Evolutionary conservation across 805 yeast genomes (phyloP).

Genomic region (Suhomyces emberorum): DNA sequence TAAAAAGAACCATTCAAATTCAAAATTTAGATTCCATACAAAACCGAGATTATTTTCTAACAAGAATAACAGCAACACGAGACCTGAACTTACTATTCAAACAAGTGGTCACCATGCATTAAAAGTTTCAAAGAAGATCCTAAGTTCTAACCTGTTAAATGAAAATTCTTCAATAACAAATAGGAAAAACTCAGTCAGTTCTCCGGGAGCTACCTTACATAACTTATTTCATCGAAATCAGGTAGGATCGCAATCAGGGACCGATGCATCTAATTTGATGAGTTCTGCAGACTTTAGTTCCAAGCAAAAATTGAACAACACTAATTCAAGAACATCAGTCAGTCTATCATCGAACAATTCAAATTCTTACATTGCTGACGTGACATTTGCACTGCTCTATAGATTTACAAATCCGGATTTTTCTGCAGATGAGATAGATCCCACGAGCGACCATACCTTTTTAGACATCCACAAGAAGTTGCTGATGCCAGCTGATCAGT

Average conservation of each 20-base stretch:
- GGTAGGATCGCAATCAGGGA: conserved; percentile 10
- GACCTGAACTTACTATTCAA: conserved; percentile 32
- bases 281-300: conserved; percentile 14
- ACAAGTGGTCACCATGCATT: conserved; percentile 25
- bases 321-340: conserved; percentile 20
- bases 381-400: conserved; percentile 27
- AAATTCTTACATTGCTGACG: conserved; percentile 30
- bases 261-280: conserved; percentile 6
- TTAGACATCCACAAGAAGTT: conserved; percentile 28
- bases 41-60: conserved; percentile 9
- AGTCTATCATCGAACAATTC: conserved; percentile 34
- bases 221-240: conserved; percentile 31
- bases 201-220: conserved; percentile 33
- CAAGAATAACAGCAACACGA: conserved; percentile 9
- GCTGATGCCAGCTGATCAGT: conserved; percentile 35
- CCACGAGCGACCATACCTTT: conserved; percentile 18
- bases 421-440: conserved; percentile 22
- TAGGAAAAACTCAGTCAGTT: conserved; percentile 24
- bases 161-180: conserved; percentile 8
- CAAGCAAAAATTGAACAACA: conserved; percentile 3
- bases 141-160: conserved; percentile 17
- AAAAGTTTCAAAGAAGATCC: conserved; percentile 22
- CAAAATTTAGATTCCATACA: conserved; percentile 9
- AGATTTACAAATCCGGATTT: conserved; percentile 34
- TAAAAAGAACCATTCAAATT: conserved; percentile 1